Base-by-base conservation (phyloP, 2,329 filamentous ascomycete species). In the Penicillium sp. region DNA sequence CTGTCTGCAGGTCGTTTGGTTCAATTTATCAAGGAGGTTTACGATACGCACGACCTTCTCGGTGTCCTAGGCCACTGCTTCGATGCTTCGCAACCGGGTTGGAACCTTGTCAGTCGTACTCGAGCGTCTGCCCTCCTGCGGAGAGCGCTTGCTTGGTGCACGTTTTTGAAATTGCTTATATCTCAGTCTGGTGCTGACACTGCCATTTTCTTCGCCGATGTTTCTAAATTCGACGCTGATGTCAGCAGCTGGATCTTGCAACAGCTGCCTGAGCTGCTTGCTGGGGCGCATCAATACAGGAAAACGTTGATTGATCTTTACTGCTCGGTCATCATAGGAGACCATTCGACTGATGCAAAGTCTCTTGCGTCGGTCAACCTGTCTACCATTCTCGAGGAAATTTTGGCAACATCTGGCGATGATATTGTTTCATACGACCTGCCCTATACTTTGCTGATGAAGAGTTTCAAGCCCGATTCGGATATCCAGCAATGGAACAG, bases 41-140 rank as follows among this genome's bases (percentile, higher is more conserved):
- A 57, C 12, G 47, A 60, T n/a, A 42, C 52, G 12, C 55, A 64
- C 34, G 55, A 59, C 24, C 54, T 69, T 8, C n/a, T 62, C n/a
- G 58, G 53, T n/a, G 54, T 62, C 26, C 39, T 64, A 24, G 45
- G 51, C 9, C 59, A 60, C 39, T 41, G 61, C 1, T 61, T 67
- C 24, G 58, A 67, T 35, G 54, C 55, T 12, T 60, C 60, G 4
- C 38, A 59, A 28, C 38, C 53, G 11, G 58, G 55, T 1, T 66
- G 60, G 56, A 61, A 55, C 7, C 58, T 65, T 3, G 45, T 58
- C 8, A 66, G 56, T 40, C 55, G 51, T 24, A 65, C 57, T 18
- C 64, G 66, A 26, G 60, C 66, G 13, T 63, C 61, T 18, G 67
- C 68, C 24, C 58, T 70, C 8, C 62, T 70, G 11, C 58, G 67